Percentiles rank a stretch among this genome's conserved stretches.
These are phyloP conservation scores for Spergularia azorica DNA, from an alignment of 179 eudicot species.

Conservation along the genomic window DNA sequence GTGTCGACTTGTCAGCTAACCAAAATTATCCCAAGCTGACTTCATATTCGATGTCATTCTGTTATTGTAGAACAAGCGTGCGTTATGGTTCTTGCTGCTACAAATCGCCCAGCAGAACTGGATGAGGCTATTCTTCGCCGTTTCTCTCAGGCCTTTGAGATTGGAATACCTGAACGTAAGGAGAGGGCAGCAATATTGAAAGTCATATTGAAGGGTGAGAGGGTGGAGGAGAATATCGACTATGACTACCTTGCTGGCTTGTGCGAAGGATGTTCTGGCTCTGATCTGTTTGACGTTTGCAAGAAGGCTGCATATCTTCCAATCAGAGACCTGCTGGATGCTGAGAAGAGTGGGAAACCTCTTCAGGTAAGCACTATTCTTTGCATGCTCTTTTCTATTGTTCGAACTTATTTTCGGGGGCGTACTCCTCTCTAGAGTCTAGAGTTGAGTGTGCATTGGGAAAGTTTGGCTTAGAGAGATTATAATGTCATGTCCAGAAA, in stretches of 20 bases:
- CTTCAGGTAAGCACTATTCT: conserved; percentile 44
- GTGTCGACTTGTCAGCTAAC: background rate
- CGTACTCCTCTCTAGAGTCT: too few species aligned
- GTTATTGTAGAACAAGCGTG: conserved; percentile 67
- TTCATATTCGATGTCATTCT: background rate
- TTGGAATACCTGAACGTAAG: conserved; percentile 68
- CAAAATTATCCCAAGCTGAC: background rate
- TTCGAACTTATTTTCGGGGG: background rate
- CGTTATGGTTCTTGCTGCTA: conserved; percentile 98
- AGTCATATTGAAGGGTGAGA: conserved; percentile 78
- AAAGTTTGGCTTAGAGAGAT: too few species aligned
- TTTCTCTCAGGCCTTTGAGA: conserved; percentile 92
- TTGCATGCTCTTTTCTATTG: background rate
- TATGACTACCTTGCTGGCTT: conserved; percentile 63
- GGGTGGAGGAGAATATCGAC: conserved; percentile 63
- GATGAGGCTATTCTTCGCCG: conserved; percentile 96
- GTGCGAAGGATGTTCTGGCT: conserved; percentile 88
- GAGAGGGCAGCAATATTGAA: conserved; percentile 75
- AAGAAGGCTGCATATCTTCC: conserved; percentile 94
- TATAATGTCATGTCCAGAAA: too few species aligned
- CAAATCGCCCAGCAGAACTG: conserved; percentile 94
- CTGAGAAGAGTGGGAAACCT: conserved; percentile 73
- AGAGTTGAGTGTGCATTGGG: too few species aligned
- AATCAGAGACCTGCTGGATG: conserved; percentile 79
- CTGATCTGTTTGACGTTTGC: conserved; percentile 86